These are phyloP conservation scores for Strobilomyces dryophilus DNA, from an alignment of 768 basidiomycete genomes.

Conservation along the genomic window DNA sequence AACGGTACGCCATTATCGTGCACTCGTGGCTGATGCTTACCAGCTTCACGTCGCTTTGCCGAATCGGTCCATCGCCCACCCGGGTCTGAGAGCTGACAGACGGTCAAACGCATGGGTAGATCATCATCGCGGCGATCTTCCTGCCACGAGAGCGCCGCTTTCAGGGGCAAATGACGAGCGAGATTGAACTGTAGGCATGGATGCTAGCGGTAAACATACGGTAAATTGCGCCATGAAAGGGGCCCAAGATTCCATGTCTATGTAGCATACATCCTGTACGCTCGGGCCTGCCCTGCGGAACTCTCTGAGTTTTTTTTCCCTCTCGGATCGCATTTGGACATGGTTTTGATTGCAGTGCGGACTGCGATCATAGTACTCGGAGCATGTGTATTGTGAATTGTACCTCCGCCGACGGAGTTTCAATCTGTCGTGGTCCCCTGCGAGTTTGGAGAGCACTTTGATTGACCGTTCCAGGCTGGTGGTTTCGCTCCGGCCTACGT, in stretches of 20 bases:
- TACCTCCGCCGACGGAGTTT: slow-evolving; percentile 23
- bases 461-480: slow-evolving; percentile 29
- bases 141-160: neutral
- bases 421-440: slow-evolving; percentile 3
- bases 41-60: neutral
- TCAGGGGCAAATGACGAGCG: neutral
- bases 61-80: no score
- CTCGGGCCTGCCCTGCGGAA: no score
- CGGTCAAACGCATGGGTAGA: neutral
- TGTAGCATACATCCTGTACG: no score
- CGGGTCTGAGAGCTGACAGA: no score
- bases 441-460: slow-evolving; percentile 17
- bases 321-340: neutral
- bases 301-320: neutral
- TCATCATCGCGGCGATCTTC: neutral
- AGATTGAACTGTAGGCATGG: neutral
- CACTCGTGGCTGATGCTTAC: neutral
- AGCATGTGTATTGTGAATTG: neutral
- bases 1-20: slow-evolving; percentile 1
- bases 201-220: neutral
- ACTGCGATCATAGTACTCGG: no score
- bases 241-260: no score
- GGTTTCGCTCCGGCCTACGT: slow-evolving; percentile 28
- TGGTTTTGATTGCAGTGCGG: no score
- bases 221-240: neutral